Evolutionary conservation across 305 asterid species (phyloP), one percentile per base, ranked within the genome.

Genomic region (Solanum hybrid): DNA sequence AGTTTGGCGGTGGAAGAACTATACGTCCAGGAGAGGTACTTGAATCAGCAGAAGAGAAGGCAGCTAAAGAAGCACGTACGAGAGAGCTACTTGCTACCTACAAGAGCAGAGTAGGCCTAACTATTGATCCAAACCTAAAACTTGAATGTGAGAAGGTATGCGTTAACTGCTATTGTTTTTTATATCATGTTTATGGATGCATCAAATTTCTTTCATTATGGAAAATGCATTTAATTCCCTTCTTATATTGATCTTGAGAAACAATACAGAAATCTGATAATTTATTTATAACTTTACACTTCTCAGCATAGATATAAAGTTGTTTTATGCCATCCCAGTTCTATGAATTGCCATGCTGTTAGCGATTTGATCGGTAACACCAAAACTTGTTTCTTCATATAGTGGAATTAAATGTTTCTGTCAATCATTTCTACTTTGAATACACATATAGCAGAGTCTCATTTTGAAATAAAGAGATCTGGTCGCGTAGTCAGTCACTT

Each of bases 1-100:
- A 97, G 99, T 97, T 90, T 89, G 99, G 99, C 88, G 99, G 99
- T 14, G 99, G 99, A 90, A 96, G 96, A 94, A 93, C 89, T 91
- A 42, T 96, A 92, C 96, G 92, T 28, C 98, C 98, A n/a, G 99
- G 99, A 46, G 97, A 96, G 89, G 94, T 90, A 10, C 98, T 97
- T 88, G 99, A 97, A 89, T 95, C 97, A 61, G 92, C 91, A 74
- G 98, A 95, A 91, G 97, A 95, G 86, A 94, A 90, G 89, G 97
- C 97, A 90, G 94, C 95, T 28, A 97, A 96, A 94, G 93, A 95
- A 84, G 95, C 94, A 77, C 96, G 95, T 83, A 95, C 99, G 7
- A 95, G 90, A 93, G 92, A 97, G 94, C 89, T 96, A 89, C 90
- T 97, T 90, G 93, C 96, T 92, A 94, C 95, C 89, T 96, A 96